Evolutionary conservation across 805 yeast species (phyloP).

Genomic region (Metschnikowia picachoensis): DNA sequence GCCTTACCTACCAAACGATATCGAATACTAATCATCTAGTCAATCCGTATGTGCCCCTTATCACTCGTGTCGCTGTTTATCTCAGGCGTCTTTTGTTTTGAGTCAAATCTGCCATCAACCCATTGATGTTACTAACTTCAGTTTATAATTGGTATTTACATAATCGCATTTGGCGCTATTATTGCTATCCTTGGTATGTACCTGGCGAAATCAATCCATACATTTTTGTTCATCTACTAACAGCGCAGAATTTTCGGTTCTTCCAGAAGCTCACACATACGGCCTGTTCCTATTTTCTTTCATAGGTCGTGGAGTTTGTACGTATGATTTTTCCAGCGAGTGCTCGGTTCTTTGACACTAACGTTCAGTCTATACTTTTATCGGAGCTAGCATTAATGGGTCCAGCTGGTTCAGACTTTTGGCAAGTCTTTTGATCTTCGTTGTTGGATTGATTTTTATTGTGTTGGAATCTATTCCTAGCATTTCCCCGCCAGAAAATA

Average conservation of each 20-base stretch:
- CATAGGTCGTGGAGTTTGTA: conserved; percentile 69
- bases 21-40: conserved; percentile 26
- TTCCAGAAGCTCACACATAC: conserved; percentile 60
- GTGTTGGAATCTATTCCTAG: conserved; percentile 70
- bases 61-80: background rate
- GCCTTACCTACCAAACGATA: background rate
- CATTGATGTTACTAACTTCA: conserved; percentile 23
- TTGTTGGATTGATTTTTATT: conserved; percentile 57
- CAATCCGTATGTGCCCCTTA: conserved; percentile 30
- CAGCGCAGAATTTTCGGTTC: conserved; percentile 44
- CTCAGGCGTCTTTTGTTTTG: background rate
- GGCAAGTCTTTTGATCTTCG: conserved; percentile 53
- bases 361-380: conserved; percentile 34
- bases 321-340: conserved; percentile 23
- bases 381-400: conserved; percentile 39
- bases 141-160: conserved; percentile 57
- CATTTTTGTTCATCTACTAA: conserved; percentile 11
- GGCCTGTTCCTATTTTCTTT: conserved; percentile 68
- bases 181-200: conserved; percentile 48
- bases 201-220: background rate
- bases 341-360: conserved; percentile 15
- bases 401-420: conserved; percentile 55
- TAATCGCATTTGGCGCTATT: conserved; percentile 50
- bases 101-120: background rate
- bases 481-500: conserved; percentile 76